Conservation (phyloP, 768 basidiomycete species). For the Pholiota conissans region DNA sequence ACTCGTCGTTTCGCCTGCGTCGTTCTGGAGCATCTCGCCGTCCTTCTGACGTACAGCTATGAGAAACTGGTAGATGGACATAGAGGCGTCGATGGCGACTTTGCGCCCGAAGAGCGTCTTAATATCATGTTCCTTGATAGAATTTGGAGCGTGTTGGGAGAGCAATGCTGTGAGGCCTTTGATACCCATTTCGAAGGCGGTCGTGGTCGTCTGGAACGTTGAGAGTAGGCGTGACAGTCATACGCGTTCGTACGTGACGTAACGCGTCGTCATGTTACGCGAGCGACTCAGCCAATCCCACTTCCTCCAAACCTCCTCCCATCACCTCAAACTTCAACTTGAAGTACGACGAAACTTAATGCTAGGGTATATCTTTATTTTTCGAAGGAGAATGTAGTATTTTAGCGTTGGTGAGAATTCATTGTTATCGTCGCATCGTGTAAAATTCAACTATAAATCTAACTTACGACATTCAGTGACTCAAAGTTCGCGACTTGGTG, state of each 20-base stretch:
- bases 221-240: not conserved
- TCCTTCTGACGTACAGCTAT: conserved; percentile 97
- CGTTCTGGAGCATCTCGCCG: conserved; percentile 95
- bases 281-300: not conserved
- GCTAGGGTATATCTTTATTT: no score
- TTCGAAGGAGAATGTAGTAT: no score
- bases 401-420: no score
- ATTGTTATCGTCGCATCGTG: no score
- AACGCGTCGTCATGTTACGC: conserved; percentile 13
- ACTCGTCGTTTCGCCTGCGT: conserved; percentile 97
- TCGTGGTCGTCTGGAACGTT: not conserved
- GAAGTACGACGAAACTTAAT: no score
- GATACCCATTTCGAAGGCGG: conserved; percentile 69
- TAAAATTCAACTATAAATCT: no score
- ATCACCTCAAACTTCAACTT: no score
- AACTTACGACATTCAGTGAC: no score
- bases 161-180: conserved; percentile 92
- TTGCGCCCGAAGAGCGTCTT: conserved; percentile 98
- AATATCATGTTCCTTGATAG: conserved; percentile 92
- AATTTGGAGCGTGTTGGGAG: conserved; percentile 84
- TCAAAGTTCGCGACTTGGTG: no score
- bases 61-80: conserved; percentile 97
- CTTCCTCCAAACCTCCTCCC: no score
- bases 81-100: conserved; percentile 97
- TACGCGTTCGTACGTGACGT: conserved; percentile 16